phyloP scores from a whole-genome alignment of 352 stramenopile species.

The Albugo candida region DNA sequence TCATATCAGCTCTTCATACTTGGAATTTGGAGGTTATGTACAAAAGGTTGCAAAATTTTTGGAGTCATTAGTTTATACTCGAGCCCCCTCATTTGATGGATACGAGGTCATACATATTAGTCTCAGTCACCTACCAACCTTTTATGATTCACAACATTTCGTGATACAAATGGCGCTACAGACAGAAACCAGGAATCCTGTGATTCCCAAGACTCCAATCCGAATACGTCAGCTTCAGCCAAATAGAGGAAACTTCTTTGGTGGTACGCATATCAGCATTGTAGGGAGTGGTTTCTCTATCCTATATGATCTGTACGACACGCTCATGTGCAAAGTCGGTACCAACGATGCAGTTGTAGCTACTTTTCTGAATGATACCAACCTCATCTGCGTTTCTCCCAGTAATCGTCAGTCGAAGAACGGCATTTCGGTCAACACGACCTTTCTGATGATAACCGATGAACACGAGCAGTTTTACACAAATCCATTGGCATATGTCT shows the following conservation, averaged over 20 bases:
- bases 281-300: conserved; percentile 19
- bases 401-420: conserved; percentile 12
- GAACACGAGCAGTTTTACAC: conserved; percentile 22
- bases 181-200: conserved; percentile 5
- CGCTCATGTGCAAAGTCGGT: conserved; percentile 35
- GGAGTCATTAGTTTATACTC: conserved; percentile 23
- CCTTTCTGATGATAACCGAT: conserved; percentile 23
- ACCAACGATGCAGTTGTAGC: conserved; percentile 14
- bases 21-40: conserved; percentile 18
- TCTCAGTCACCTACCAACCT: conserved; percentile 25
- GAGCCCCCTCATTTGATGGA: conserved; percentile 27
- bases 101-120: conserved; percentile 35
- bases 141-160: conserved; percentile 19
- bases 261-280: conserved; percentile 20
- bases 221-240: conserved; percentile 11
- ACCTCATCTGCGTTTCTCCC: conserved; percentile 21
- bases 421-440: conserved; percentile 9
- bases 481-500: conserved; percentile 31
- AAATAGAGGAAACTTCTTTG: too few relatives aligned
- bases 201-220: conserved; percentile 11
- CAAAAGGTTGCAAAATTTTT: conserved; percentile 1
- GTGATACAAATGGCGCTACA: conserved; percentile 21
- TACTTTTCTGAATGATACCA: conserved; percentile 16
- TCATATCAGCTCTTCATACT: conserved; percentile 5
- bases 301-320: conserved; percentile 5